Evolutionary conservation across 305 asterid genomes (phyloP).

Genomic region (Fraxinus angustifolia): DNA sequence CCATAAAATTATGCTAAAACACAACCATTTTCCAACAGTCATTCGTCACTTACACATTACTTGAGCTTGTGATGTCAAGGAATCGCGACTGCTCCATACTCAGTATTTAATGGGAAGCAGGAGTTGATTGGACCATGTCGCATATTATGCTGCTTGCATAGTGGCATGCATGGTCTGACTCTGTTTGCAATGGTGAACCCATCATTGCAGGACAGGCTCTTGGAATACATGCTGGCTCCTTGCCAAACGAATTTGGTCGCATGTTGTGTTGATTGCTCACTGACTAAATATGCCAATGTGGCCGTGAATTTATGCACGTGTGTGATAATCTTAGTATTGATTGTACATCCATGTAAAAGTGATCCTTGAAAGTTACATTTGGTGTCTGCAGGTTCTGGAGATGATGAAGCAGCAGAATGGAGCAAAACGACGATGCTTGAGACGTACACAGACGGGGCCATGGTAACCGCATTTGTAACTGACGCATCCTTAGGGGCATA

Average conservation of each 20-base stretch:
- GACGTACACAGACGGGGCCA: slow-evolving; percentile 86
- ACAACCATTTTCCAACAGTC: neutral
- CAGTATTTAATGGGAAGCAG: neutral
- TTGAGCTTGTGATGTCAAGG: neutral
- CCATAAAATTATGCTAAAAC: neutral
- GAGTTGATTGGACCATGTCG: neutral
- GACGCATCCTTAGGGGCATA: slow-evolving; percentile 7
- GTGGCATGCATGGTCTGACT: neutral
- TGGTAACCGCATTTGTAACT: slow-evolving; percentile 43
- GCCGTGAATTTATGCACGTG: neutral
- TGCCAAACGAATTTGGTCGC: neutral
- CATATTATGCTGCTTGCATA: neutral
- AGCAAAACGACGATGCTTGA: slow-evolving; percentile 61
- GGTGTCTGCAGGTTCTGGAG: slow-evolving; percentile 52
- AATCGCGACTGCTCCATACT: neutral
- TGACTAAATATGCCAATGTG: neutral
- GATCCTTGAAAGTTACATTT: neutral
- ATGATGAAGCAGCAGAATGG: slow-evolving; percentile 60
- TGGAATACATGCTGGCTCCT: neutral
- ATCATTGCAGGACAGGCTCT: neutral
- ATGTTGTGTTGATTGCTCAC: neutral
- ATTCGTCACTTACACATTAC: neutral
- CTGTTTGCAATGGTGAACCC: neutral
- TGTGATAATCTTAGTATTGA: neutral
- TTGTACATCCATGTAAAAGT: neutral